Conservation (phyloP, 73 alveolate genomes). For the Tetrahymena elliotti region DNA sequence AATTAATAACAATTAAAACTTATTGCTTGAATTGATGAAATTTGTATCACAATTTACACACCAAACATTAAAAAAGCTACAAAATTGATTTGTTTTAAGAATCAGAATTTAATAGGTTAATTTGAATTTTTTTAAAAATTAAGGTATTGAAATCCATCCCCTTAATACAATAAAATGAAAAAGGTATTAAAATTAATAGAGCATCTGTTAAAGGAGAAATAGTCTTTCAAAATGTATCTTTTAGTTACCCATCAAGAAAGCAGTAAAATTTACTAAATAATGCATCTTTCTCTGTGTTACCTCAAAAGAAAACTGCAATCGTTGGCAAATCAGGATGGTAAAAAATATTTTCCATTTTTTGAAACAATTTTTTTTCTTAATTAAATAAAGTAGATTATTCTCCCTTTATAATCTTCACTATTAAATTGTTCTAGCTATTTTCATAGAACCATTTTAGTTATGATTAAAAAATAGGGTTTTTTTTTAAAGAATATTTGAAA, state of each 20-base stretch:
- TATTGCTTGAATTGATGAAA: background rate
- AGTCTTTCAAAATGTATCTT: conserved; percentile 63
- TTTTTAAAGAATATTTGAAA: too few relatives aligned
- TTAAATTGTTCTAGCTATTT: too few relatives aligned
- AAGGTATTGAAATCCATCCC: conserved; percentile 10
- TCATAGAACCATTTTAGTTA: too few relatives aligned
- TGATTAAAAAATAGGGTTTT: too few relatives aligned
- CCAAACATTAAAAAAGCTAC: background rate
- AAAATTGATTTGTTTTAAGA: conserved; percentile 23
- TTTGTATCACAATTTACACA: background rate
- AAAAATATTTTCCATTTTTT: conserved; percentile 63
- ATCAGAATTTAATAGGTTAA: conserved; percentile 69
- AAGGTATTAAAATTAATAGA: conserved; percentile 56
- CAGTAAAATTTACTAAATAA: conserved; percentile 51
- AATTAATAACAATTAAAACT: background rate
- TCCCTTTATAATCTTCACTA: conserved; percentile 52
- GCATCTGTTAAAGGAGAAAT: conserved; percentile 70
- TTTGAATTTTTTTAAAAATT: conserved; percentile 75
- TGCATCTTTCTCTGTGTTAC: conserved; percentile 39
- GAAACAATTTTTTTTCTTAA: conserved; percentile 67
- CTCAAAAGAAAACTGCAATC: conserved; percentile 67
- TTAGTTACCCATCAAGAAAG: conserved; percentile 75
- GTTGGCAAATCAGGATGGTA: conserved; percentile 91
- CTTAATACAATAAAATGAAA: conserved; percentile 18
- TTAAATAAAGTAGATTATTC: conserved; percentile 56